A percentile compares a stretch with the other conserved stretches of the same genome.
Conservation (phyloP, 1,284 basidiomycete genomes). For the Agroathelia rolfsii region DNA sequence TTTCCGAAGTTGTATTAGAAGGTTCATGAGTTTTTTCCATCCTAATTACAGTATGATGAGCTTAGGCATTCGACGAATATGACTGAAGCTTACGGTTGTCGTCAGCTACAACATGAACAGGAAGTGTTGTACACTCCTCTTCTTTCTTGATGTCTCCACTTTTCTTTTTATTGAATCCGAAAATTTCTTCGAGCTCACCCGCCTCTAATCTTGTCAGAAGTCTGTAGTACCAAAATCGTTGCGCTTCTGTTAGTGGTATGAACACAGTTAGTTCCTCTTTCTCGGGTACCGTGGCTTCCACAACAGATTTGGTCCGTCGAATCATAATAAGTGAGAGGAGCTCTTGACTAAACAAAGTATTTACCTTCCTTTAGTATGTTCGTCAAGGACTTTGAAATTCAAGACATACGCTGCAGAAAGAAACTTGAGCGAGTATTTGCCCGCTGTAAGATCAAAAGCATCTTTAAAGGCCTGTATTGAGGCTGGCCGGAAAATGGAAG, state of each 20-base stretch:
- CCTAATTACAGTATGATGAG: slow-evolving; percentile 19
- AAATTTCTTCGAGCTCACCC: slow-evolving; percentile 37
- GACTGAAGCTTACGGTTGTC: slow-evolving; percentile 19
- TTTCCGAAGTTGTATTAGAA: slow-evolving; percentile 48
- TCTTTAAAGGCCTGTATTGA: slow-evolving; percentile 38
- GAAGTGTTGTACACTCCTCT: no score
- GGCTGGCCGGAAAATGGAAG: slow-evolving; percentile 37
- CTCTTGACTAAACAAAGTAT: no score
- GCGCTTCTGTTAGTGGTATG: slow-evolving; percentile 46
- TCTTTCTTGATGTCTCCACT: slow-evolving; percentile 6
- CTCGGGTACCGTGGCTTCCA: slow-evolving; percentile 42
- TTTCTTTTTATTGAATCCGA: no score
- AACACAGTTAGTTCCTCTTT: slow-evolving; percentile 47
- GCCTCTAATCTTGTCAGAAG: slow-evolving; percentile 42
- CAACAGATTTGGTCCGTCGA: slow-evolving; percentile 44
- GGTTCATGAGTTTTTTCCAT: slow-evolving; percentile 47
- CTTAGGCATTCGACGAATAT: slow-evolving; percentile 2
- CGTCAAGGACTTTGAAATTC: no score
- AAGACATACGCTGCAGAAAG: slow-evolving; percentile 35
- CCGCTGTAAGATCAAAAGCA: slow-evolving; percentile 40
- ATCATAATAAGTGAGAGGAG: slow-evolving; percentile 47
- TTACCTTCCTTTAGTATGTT: no score
- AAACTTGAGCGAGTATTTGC: slow-evolving; percentile 39
- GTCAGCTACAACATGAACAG: slow-evolving; percentile 24
- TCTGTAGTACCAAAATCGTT: slow-evolving; percentile 53